Percentiles rank a stretch among this genome's conserved stretches.
Conservation (phyloP, 148 eudicot species). For the Selenicereus undatus region DNA sequence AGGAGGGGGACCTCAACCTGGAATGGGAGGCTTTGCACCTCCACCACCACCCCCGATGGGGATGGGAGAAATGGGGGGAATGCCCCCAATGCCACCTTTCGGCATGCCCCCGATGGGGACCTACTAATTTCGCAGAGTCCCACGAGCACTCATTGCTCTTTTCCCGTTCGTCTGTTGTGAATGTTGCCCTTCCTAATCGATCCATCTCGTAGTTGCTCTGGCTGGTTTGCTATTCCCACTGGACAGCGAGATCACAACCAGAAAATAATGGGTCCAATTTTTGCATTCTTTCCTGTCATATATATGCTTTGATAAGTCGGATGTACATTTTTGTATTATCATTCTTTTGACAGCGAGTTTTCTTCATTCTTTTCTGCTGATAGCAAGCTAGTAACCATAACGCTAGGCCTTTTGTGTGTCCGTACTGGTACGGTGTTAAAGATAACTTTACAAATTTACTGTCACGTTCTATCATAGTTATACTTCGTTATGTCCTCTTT, state of each 20-base stretch:
- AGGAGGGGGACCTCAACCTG: constrained; percentile 48
- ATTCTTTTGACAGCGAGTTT: constrained; percentile 1
- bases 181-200: not conserved
- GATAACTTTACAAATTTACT: not conserved
- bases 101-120: constrained; percentile 99
- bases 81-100: constrained; percentile 98
- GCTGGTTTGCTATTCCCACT: not conserved
- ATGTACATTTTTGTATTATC: constrained; percentile 7
- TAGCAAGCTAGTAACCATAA: not conserved
- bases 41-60: constrained; percentile 33
- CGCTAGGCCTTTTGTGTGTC: not conserved
- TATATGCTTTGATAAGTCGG: not conserved
- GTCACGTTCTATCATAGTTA: not conserved
- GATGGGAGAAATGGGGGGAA: constrained; percentile 34
- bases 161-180: not conserved
- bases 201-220: not conserved
- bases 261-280: not conserved
- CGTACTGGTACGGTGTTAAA: not conserved
- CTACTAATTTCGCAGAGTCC: constrained; percentile 35
- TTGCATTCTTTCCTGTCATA: constrained; percentile 4
- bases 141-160: not conserved
- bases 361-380: not conserved
- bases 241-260: not conserved
- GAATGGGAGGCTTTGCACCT: constrained; percentile 66
- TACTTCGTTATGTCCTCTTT: not conserved